Evolutionary conservation across 371 early-diverging fungal species (phyloP).

Genomic region (Mucor plumbeus): DNA sequence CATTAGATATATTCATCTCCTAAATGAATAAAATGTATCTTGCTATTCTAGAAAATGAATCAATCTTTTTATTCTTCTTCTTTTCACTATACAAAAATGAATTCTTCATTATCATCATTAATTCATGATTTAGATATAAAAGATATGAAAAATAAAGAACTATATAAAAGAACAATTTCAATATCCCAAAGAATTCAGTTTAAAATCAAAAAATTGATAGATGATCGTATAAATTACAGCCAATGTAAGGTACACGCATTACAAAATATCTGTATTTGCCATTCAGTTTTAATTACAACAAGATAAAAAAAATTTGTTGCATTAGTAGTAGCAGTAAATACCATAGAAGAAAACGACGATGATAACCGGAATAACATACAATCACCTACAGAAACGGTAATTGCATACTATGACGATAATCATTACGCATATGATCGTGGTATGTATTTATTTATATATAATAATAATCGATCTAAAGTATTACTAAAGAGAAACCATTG

Average conservation of each 20-base stretch:
- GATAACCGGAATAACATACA: not conserved
- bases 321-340: not conserved
- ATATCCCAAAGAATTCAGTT: conserved; percentile 6
- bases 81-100: not conserved
- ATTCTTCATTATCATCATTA: not conserved
- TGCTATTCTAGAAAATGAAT: not conserved
- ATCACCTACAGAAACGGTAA: conserved; percentile 19
- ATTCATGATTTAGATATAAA: conserved; percentile 1
- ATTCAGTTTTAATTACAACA: not conserved
- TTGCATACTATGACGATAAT: conserved; percentile 1
- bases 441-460: not conserved
- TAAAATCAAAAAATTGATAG: not conserved
- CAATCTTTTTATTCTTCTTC: conserved; percentile 4
- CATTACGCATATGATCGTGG: conserved; percentile 13
- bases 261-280: not conserved
- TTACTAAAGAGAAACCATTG: not conserved
- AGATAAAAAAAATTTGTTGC: not conserved
- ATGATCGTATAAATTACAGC: not conserved
- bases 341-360: not conserved
- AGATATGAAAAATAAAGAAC: conserved; percentile 10
- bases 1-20: not conserved
- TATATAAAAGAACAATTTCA: not conserved
- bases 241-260: not conserved
- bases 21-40: not conserved
- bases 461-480: not conserved